Percentiles rank a stretch among this genome's conserved stretches.
phyloP scores from a whole-genome alignment of 306 rosid genomes.

The Alnus glutinosa region DNA sequence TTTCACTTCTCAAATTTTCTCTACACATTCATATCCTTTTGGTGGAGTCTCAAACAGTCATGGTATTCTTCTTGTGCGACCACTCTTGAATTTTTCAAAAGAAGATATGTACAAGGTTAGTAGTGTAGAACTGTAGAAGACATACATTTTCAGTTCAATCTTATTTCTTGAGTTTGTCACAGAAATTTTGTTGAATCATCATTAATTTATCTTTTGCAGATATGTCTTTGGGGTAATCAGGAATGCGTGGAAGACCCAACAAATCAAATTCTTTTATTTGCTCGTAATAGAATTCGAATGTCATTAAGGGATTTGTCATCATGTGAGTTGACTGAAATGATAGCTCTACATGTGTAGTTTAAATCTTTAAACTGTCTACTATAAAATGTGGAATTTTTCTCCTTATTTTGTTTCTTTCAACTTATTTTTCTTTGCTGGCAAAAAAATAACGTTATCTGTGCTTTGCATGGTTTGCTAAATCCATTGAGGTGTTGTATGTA shows the following conservation, averaged over 20 bases:
- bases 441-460: slow-evolving; percentile 9
- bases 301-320: slow-evolving; percentile 54
- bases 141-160: slow-evolving; percentile 1
- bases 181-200: slow-evolving; percentile 6
- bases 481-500: not conserved
- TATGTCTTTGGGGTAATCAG: slow-evolving; percentile 61
- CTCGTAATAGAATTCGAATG: slow-evolving; percentile 84
- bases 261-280: slow-evolving; percentile 65
- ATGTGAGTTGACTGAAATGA: slow-evolving; percentile 46
- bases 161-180: slow-evolving; percentile 7
- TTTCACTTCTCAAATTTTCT: slow-evolving; percentile 77
- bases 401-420: not conserved
- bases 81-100: slow-evolving; percentile 78
- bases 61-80: slow-evolving; percentile 79
- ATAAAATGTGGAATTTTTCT: not conserved
- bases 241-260: slow-evolving; percentile 98
- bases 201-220: slow-evolving; percentile 44
- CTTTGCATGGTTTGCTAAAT: slow-evolving; percentile 4
- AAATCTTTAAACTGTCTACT: slow-evolving; percentile 15
- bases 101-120: slow-evolving; percentile 88
- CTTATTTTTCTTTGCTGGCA: not conserved
- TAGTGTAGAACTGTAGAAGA: not conserved
- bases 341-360: not conserved
- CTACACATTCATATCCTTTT: slow-evolving; percentile 39
- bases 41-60: slow-evolving; percentile 37